Percentiles rank a stretch among this genome's conserved stretches.
phyloP scores from a whole-genome alignment of 805 yeast genomes.

The Novakomyces olei region DNA sequence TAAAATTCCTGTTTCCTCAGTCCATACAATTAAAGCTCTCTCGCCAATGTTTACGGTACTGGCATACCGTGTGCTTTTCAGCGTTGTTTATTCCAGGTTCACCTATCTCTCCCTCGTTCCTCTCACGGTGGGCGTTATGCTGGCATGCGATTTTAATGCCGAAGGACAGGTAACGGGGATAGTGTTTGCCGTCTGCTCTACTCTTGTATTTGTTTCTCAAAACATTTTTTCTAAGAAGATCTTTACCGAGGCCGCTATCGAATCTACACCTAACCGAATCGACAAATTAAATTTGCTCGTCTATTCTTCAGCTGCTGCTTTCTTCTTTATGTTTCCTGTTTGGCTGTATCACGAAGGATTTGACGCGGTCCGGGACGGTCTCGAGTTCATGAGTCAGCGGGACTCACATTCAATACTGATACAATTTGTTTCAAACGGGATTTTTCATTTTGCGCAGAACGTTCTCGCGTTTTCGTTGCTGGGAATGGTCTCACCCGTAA shows the following conservation, averaged over 20 bases:
- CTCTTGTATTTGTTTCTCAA: conserved; percentile 61
- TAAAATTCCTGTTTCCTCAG: conserved; percentile 78
- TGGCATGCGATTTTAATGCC: conserved; percentile 26
- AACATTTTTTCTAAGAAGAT: conserved; percentile 72
- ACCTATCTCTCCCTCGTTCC: conserved; percentile 70
- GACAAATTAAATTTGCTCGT: conserved; percentile 65
- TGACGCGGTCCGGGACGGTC: conserved; percentile 4
- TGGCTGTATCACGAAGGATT: conserved; percentile 41
- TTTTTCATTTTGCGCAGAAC: conserved; percentile 60
- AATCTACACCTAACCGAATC: conserved; percentile 23
- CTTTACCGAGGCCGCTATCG: conserved; percentile 24
- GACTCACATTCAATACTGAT: conserved; percentile 5
- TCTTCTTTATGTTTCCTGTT: conserved; percentile 47
- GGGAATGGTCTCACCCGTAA: conserved; percentile 61
- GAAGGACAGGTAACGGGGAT: conserved; percentile 36
- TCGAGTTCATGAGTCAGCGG: conserved; percentile 3
- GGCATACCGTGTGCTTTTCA: conserved; percentile 44
- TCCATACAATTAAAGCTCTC: conserved; percentile 80
- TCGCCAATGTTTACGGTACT: conserved; percentile 76
- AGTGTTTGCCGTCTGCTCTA: conserved; percentile 41
- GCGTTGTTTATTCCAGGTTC: conserved; percentile 30
- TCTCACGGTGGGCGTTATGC: conserved; percentile 62
- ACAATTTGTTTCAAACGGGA: conserved; percentile 39
- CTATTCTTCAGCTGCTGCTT: conserved; percentile 58
- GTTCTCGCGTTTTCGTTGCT: conserved; percentile 59